Evolutionary conservation across 2,329 filamentous ascomycete species (phyloP), one percentile per base, ranked within the genome.

Genomic region (Tolypocladium endophyticum): DNA sequence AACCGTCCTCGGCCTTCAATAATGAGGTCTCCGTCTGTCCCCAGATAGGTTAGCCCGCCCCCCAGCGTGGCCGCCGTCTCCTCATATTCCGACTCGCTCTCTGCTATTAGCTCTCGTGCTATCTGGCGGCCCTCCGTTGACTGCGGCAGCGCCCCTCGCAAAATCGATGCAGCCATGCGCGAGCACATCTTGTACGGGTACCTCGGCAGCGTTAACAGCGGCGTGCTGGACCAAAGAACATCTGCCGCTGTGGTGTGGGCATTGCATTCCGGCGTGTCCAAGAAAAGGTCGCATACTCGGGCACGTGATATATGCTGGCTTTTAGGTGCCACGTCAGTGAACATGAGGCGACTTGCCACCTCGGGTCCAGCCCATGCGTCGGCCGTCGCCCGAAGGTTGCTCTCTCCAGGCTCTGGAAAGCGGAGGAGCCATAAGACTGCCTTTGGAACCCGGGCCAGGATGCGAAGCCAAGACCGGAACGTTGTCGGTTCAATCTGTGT

Each of bases 151-250:
- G 94, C 94, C 20, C 94, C 94, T 64, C 86, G 89, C 36, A 99
- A 80, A 60, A 99, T 97, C 14, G 91, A 96, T 8, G 94, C 92
- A 8, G 93, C 94, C 89, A 99, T 99, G 58, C 94, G 89, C 52
- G 91, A 96, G 74, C 94, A 99, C 94, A 99, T 99, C 75, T 99
- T 99, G 76, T 97, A 97, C 57, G 89, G 84, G 72, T 97, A 97
- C 41, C 94, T 85, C 14, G 94, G 92, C 36, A 94, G 80, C 0
- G 94, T 99, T 35, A 99, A 79, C 28, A 99, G 78, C 6, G 94
- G 94, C 0, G 94, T 97, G 66, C 92, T 95, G 58, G 90, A 95
- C 94, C 94, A 99, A 8, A 99, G 79, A 1, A 97, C 88, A 69
- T 99, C 94, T 16, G 94, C 95, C 2, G 94, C 94, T 1, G 94